Percentiles rank a stretch among this genome's conserved stretches.
Evolutionary conservation across 495 filamentous ascomycete genomes (phyloP).

Genomic region (Aspergillus bertholletiae): DNA sequence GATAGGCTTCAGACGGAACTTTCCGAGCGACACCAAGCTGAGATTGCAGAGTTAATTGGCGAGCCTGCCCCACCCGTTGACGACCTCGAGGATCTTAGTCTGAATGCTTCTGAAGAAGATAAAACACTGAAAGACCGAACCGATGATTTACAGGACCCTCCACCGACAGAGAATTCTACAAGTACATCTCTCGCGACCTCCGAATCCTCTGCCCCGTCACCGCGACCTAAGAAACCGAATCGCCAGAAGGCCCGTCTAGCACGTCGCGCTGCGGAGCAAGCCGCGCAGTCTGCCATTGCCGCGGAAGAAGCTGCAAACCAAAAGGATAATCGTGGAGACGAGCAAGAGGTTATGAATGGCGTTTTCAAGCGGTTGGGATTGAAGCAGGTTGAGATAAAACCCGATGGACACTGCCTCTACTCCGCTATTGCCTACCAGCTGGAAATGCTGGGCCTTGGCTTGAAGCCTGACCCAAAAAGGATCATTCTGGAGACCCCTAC

Average conservation of each 20-base stretch:
- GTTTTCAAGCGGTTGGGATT: conserved; percentile 60
- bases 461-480: conserved; percentile 43
- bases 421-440: conserved; percentile 87
- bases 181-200: conserved; percentile 3
- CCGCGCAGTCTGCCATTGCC: conserved; percentile 62
- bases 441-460: conserved; percentile 35
- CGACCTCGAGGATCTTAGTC: conserved; percentile 26
- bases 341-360: conserved; percentile 64
- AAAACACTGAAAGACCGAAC: conserved; percentile 10
- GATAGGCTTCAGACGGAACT: conserved; percentile 66
- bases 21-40: conserved; percentile 62
- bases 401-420: conserved; percentile 97
- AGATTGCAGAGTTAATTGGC: conserved; percentile 59
- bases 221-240: conserved; percentile 68
- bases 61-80: conserved; percentile 22
- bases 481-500: conserved; percentile 35
- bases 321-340: conserved; percentile 69
- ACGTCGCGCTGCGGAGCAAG: conserved; percentile 78
- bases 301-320: conserved; percentile 69
- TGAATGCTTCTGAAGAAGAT: conserved; percentile 23
- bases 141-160: not conserved
- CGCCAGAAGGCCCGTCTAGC: conserved; percentile 89
- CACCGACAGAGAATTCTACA: conserved; percentile 9
- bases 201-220: conserved; percentile 8
- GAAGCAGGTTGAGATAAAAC: conserved; percentile 72